These are phyloP conservation scores for Pneumocystis canis DNA, from an alignment of 1,139 yeast species.

Conservation along the genomic window DNA sequence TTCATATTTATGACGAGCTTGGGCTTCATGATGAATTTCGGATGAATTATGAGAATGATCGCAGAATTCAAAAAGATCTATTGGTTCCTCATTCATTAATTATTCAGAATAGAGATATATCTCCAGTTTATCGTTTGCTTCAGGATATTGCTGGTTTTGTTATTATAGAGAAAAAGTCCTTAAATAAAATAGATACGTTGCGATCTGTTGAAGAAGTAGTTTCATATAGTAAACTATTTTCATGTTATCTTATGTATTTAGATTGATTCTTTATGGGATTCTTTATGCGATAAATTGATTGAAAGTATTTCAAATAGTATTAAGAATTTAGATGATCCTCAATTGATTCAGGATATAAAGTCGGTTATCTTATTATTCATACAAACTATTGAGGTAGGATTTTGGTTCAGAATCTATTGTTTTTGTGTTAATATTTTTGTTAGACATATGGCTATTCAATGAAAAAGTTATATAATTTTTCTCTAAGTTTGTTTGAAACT, in stretches of 20 bases:
- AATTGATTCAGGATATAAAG: slow-evolving; percentile 34
- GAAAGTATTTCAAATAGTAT: slow-evolving; percentile 20
- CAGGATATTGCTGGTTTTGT: slow-evolving; percentile 62
- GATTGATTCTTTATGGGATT: slow-evolving; percentile 59
- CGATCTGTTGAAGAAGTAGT: slow-evolving; percentile 30
- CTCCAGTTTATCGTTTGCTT: slow-evolving; percentile 41
- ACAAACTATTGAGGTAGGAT: slow-evolving; percentile 47
- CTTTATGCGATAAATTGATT: slow-evolving; percentile 31
- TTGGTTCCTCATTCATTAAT: slow-evolving; percentile 38
- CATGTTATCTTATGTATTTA: not conserved
- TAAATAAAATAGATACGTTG: slow-evolving; percentile 36
- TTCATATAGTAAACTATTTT: not conserved
- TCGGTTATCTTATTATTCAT: slow-evolving; percentile 55
- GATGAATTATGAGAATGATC: slow-evolving; percentile 53
- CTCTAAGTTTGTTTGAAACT: slow-evolving; percentile 45
- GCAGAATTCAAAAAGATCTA: slow-evolving; percentile 59
- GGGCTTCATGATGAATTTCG: slow-evolving; percentile 48
- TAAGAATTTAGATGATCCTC: slow-evolving; percentile 21
- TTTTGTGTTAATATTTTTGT: slow-evolving; percentile 21
- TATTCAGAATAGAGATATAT: slow-evolving; percentile 17
- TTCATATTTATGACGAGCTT: slow-evolving; percentile 64
- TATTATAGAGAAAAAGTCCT: slow-evolving; percentile 55
- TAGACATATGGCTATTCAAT: slow-evolving; percentile 40
- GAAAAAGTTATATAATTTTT: slow-evolving; percentile 45
- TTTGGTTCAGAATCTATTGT: not conserved